phyloP scores from a whole-genome alignment of 345 rosid genomes.

The Pseudoturritis turrita region DNA sequence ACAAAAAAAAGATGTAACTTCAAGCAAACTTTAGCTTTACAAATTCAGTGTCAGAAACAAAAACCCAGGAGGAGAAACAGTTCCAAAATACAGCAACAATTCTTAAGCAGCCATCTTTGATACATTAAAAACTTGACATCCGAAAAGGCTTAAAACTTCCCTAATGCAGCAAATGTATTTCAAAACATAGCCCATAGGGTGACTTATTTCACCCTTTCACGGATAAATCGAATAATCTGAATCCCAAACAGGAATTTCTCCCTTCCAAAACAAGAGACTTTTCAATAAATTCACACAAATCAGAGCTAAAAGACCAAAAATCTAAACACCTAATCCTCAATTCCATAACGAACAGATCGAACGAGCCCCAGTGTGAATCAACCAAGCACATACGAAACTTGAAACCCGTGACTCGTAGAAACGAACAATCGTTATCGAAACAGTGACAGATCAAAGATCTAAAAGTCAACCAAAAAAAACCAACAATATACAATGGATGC shows the following conservation, averaged over 20 bases:
- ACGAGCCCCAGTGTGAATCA: not conserved
- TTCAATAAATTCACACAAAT: not conserved
- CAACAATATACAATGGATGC: not conserved
- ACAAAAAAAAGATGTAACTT: not conserved
- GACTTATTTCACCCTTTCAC: not conserved
- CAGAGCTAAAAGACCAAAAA: not conserved
- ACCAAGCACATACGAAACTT: not conserved
- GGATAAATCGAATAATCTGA: not conserved
- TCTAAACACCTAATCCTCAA: not conserved
- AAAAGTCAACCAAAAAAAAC: constrained; percentile 24
- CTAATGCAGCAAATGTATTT: not conserved
- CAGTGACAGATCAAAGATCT: constrained; percentile 20
- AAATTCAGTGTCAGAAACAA: not conserved
- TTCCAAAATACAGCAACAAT: not conserved
- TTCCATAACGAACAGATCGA: constrained; percentile 17
- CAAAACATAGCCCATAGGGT: not conserved
- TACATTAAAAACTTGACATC: not conserved
- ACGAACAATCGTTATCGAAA: not conserved
- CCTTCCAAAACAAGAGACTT: not conserved
- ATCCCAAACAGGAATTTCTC: not conserved
- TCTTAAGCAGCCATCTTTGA: not conserved
- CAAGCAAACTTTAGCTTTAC: not conserved
- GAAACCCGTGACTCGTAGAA: not conserved
- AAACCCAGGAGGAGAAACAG: not conserved
- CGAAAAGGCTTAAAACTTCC: not conserved